Evolutionary conservation across 2,329 filamentous ascomycete genomes (phyloP).

Genomic region (Arthrinium phaeospermum): DNA sequence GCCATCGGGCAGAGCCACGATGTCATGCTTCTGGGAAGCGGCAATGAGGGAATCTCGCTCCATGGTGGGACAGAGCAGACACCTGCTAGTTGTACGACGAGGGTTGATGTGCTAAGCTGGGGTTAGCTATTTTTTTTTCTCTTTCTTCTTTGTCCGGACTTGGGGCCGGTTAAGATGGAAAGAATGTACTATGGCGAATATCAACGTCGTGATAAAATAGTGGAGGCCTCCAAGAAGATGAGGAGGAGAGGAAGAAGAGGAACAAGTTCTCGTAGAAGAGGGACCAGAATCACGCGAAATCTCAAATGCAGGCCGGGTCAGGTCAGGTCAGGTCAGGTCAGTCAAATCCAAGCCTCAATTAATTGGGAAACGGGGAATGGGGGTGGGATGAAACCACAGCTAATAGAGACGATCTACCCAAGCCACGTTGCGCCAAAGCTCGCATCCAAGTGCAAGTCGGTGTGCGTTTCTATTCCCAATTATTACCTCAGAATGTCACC

Average conservation of each 20-base stretch:
- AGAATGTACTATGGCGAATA: background rate
- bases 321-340: background rate
- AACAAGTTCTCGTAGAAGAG: conserved; percentile 11
- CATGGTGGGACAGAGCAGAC: conserved; percentile 44
- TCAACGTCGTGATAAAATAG: conserved; percentile 1
- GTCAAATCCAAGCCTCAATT: background rate
- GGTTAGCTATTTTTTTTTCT: background rate
- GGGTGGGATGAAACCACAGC: conserved; percentile 9
- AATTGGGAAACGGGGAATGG: background rate
- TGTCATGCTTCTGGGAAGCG: conserved; percentile 67
- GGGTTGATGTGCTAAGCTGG: conserved; percentile 2
- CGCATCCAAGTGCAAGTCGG: conserved; percentile 13
- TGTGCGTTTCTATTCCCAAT: conserved; percentile 15
- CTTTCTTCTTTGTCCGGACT: background rate
- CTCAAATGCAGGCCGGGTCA: conserved; percentile 9
- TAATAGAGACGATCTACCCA: conserved; percentile 14
- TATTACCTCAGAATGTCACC: conserved; percentile 14
- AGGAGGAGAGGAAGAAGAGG: background rate
- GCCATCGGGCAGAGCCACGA: conserved; percentile 53
- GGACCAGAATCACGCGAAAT: conserved; percentile 10
- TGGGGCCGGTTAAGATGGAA: background rate
- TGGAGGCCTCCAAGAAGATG: conserved; percentile 3
- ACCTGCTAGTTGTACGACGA: background rate
- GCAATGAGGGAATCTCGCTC: conserved; percentile 59
- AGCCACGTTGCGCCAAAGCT: conserved; percentile 13